Evolutionary conservation across 2,329 filamentous ascomycete genomes (phyloP).

Genomic region (Colletotrichum tropicicola): DNA sequence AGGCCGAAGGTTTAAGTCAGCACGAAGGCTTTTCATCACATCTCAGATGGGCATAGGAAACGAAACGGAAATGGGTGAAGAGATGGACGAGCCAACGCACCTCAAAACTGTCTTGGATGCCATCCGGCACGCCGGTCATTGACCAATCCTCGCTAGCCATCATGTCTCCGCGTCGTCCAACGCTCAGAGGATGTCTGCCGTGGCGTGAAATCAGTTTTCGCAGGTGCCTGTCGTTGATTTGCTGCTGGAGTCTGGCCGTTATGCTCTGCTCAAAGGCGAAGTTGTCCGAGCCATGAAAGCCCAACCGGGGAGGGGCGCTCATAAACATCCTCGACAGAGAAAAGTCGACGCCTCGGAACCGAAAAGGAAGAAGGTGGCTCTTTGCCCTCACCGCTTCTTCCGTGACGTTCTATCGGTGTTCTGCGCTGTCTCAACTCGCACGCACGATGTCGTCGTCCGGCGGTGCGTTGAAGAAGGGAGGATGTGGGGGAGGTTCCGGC

Average conservation of each 20-base stretch:
- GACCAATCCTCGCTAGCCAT: constrained; percentile 23
- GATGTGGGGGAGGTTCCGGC: constrained; percentile 3
- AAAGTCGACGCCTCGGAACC: background rate
- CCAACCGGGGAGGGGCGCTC: constrained; percentile 21
- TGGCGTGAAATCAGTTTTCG: constrained; percentile 20
- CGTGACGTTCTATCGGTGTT: constrained; percentile 1
- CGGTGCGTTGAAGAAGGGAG: constrained; percentile 12
- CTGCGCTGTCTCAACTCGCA: constrained; percentile 17
- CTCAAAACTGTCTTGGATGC: constrained; percentile 30
- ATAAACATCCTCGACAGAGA: constrained; percentile 27
- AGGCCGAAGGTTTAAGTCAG: constrained; percentile 4
- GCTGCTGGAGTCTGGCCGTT: constrained; percentile 15
- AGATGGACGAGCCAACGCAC: constrained; percentile 13
- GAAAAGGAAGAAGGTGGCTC: background rate
- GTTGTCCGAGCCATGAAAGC: constrained; percentile 23
- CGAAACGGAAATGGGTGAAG: background rate
- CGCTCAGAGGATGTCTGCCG: constrained; percentile 9
- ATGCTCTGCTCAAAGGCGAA: constrained; percentile 25
- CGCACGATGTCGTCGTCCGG: constrained; percentile 29
- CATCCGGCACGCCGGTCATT: constrained; percentile 4
- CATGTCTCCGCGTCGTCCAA: background rate
- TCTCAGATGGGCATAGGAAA: constrained; percentile 11
- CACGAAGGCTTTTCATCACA: constrained; percentile 13
- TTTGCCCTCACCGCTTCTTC: constrained; percentile 17
- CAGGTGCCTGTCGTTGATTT: constrained; percentile 12